Evolutionary conservation across 1,284 basidiomycete genomes (phyloP).

Genomic region (Melanopsichium pennsylvanicum): DNA sequence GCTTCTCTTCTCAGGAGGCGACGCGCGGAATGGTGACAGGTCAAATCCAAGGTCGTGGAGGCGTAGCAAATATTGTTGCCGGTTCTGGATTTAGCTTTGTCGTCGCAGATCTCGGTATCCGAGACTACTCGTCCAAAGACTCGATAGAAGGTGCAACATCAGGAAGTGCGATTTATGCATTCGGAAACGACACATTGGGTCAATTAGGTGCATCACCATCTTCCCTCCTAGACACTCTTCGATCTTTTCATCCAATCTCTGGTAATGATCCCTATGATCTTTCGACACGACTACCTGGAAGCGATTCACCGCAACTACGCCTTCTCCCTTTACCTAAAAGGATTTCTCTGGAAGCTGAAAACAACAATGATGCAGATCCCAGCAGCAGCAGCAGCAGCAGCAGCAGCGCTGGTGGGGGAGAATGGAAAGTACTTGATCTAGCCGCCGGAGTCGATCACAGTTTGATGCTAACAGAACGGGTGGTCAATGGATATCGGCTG

Average conservation of each 20-base stretch:
- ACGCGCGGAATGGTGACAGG: slow-evolving; percentile 39
- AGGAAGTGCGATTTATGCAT: slow-evolving; percentile 2
- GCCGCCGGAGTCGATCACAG: slow-evolving; percentile 29
- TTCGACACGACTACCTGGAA: neutral
- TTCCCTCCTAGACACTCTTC: neutral
- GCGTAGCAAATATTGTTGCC: slow-evolving; percentile 2
- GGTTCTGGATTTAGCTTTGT: slow-evolving; percentile 22
- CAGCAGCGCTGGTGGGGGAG: too few relatives aligned
- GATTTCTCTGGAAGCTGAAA: neutral
- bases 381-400: too few relatives aligned
- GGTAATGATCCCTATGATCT: slow-evolving; percentile 29
- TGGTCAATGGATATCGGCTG: slow-evolving; percentile 1
- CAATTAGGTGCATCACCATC: slow-evolving; percentile 20
- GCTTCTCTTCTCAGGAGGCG: slow-evolving; percentile 33
- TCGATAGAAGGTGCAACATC: too few relatives aligned
- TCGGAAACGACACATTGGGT: slow-evolving; percentile 38
- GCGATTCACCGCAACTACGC: slow-evolving; percentile 4
- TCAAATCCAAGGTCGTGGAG: slow-evolving; percentile 2
- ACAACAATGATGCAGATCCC: too few relatives aligned
- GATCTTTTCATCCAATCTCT: too few relatives aligned
- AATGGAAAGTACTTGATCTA: slow-evolving; percentile 9
- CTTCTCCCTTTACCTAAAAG: slow-evolving; percentile 22
- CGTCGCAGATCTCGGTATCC: too few relatives aligned
- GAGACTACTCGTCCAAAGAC: too few relatives aligned
- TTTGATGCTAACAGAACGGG: slow-evolving; percentile 12